A percentile compares a stretch with the other conserved stretches of the same genome.
Evolutionary conservation across 75 land plant genomes (phyloP).

Genomic region (Cunninghamia lanceolata): DNA sequence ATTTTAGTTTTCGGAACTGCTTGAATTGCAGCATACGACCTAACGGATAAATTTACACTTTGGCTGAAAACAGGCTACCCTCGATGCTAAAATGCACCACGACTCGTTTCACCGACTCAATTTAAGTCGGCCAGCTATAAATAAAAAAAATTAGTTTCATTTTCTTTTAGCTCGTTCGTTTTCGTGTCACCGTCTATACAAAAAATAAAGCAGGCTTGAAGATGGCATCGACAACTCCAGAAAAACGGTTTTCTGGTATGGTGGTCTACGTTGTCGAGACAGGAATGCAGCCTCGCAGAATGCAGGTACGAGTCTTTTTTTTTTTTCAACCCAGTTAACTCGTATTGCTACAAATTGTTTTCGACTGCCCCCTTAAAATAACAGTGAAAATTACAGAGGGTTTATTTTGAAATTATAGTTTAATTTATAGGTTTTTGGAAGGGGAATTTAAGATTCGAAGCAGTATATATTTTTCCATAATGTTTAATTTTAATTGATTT

Average conservation of each 20-base stretch:
- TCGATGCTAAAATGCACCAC: no score
- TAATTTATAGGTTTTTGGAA: background rate
- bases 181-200: background rate
- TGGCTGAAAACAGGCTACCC: no score
- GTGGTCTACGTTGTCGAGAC: constrained; percentile 52
- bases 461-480: background rate
- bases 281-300: constrained; percentile 61
- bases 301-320: constrained; percentile 46
- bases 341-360: background rate
- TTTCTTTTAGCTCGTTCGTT: background rate
- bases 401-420: background rate
- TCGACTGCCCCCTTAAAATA: background rate
- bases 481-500: background rate
- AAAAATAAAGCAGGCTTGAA: background rate
- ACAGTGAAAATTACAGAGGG: background rate
- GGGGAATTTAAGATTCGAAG: background rate
- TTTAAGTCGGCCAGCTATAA: no score
- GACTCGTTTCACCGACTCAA: no score
- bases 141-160: no score
- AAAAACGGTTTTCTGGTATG: constrained; percentile 56
- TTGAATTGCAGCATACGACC: no score
- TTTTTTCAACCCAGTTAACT: background rate
- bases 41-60: no score
- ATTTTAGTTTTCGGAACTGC: no score
- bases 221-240: constrained; percentile 5